Conservation (phyloP, 139 green algal species). For the Dunaliella primolecta region DNA sequence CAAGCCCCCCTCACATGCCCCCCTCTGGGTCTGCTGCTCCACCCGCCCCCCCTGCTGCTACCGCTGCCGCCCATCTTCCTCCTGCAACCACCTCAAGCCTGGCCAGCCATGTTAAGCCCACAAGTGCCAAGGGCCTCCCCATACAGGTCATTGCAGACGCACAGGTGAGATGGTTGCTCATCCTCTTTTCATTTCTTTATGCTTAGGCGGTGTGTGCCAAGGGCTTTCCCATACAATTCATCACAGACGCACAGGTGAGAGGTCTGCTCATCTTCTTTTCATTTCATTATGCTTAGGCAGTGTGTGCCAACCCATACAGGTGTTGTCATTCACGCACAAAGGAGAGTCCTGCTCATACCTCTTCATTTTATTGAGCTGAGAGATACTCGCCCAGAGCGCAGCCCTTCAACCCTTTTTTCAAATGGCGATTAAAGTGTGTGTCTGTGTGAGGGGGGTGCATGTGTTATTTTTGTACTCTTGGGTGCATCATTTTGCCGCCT, state of each 20-base stretch:
- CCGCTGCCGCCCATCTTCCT: no score
- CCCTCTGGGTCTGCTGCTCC: neutral
- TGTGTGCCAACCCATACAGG: neutral
- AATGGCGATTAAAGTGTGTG: no score
- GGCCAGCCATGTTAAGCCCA: neutral
- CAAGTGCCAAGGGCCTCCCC: neutral
- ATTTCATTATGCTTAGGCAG: neutral
- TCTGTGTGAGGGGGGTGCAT: no score
- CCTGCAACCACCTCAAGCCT: neutral
- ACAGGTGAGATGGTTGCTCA: neutral
- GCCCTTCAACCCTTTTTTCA: no score
- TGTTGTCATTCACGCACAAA: neutral
- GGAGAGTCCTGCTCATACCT: no score
- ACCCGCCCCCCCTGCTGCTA: neutral
- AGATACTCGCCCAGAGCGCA: no score
- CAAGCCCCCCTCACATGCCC: neutral
- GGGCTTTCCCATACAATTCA: conserved; percentile 4
- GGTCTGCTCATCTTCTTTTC: neutral
- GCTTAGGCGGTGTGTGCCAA: neutral
- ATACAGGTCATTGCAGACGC: conserved; percentile 45
- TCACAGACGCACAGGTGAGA: conserved; percentile 42
- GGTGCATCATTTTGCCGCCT: no score
- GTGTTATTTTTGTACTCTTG: no score
- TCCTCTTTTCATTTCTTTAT: neutral
- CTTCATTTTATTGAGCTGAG: no score